Base-by-base conservation (phyloP, 495 filamentous ascomycete species). In the Chaetomium cochliodes region DNA sequence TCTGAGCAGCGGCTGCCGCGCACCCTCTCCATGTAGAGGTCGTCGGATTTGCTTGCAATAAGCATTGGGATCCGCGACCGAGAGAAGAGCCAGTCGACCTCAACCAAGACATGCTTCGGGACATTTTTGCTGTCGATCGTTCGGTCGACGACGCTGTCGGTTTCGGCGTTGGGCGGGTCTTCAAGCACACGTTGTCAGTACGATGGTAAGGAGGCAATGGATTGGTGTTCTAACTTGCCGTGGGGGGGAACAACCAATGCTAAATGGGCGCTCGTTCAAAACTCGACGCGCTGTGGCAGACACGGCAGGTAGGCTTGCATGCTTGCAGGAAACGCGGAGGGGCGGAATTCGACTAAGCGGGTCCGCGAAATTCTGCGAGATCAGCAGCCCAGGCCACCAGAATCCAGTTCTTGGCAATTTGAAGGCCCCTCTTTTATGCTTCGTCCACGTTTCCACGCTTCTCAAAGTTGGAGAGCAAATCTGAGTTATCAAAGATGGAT, bases 61-160 rank as follows among this genome's bases (percentile, higher is more conserved):
- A 15, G 25, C 2, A 30, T 20, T 18, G n/a, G 0, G 49, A 8
- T 3, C 59, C 37, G 37, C 23, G 30, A 33, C 47, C 49, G 0
- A 42, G 37, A 11, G 49, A 11, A 12, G 23, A 26, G 30, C 49
- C n/a, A 22, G 22, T 37, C 20, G 23, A 23, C n/a, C 59, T 33
- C 2, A 62, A 22, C 30, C 49, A 54, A 13, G 49, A 62, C 37
- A 53, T 62, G 30, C 13, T 62, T 3, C 39, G 50, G 15, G 39
- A 53, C 50, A 55, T 49, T n/a, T n/a, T n/a, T 4, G 23, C 0
- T 13, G 25, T 28, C 9, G 8, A 25, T 22, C 41, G 18, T 28
- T 61, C 25, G 42, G 25, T n/a, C 23, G 23, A 9, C 15, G 23
- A 26, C 22, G 47, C 20, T 13, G 20, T 23, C 2, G 47, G 22